Evolutionary conservation across 1,284 basidiomycete genomes (phyloP), one percentile per base, ranked within the genome.

Genomic region (Malassezia vespertilionis): DNA sequence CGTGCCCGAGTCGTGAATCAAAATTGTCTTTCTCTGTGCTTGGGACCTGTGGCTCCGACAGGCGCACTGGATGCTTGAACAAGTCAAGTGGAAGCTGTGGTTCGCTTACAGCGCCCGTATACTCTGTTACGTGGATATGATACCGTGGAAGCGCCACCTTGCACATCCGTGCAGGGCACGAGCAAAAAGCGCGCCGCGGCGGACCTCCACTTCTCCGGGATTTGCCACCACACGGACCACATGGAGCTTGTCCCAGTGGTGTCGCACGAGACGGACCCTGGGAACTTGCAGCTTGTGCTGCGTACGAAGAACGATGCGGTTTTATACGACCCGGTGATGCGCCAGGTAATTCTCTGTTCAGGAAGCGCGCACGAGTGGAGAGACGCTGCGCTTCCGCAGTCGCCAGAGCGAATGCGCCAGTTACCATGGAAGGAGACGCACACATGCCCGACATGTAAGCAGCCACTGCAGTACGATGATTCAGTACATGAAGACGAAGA

Each of bases 201-300:
- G n/a, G n/a, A 22, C 43, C 43, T 46, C 37, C 44, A 46, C 44
- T 40, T 36, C 8, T 21, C 38, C 31, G n/a, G n/a, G n/a, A n/a
- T n/a, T n/a, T n/a, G n/a, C n/a, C n/a, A n/a, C 30, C 37, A 34
- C 27, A 30, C 21, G 5, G 5, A n/a, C 31, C 18, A 15, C 30
- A 56, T 53, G 36, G 58, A 60, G 18, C 51, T 63, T 0, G 53
- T 63, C 5, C 56, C 53, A 1, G 45, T 54, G 21, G 22, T 28
- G 34, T 17, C 21, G 12, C 22, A 11, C 27, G 30, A 32, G 37
- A 48, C 38, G 18, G 48, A 43, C 5, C 32, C 51, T 5, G 48
- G 46, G 37, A 57, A 61, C 21, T 42, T 60, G 5, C 63, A 65
- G 33, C 53, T 65, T 31, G 54, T 65, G 6, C 40, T 65, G 10